Evolutionary conservation across 768 basidiomycete species (phyloP), one percentile per base, ranked within the genome.

Genomic region (Tricholoma flavovirens): DNA sequence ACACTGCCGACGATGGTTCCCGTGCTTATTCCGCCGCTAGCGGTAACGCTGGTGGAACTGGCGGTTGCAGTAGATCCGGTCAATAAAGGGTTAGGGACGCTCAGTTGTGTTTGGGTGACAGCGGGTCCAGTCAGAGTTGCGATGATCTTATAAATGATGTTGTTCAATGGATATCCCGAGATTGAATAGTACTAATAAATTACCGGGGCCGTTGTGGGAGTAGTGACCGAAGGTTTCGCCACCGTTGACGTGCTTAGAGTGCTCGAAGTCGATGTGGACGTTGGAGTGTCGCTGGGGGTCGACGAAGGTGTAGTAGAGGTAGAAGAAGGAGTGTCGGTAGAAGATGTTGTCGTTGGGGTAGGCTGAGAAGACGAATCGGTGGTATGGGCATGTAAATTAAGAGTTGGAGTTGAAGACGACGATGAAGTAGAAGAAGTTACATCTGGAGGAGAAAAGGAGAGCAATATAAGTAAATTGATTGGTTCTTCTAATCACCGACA

Each of bases 1-100:
- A 72, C 60, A 24, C 70, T 67, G 14, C 73, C 73, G 10, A 76
- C 72, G 48, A 81, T 66, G 22, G 75, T 64, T n/a, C 77, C 79
- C 14, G 75, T 70, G 46, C 69, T 69, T 46, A 75, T 43, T 8
- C 64, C 67, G 19, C 62, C 51, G 7, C 64, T 59, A 5, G 63
- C 30, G 15, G 62, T 55, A 24, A 55, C 17, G 26, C 19, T 56
- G 32, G 59, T 56, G 0, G 64, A 30, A 33, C 53, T 63, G 33
- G 65, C 36, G 26, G 66, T 72, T 9, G 60, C 49, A 21, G 63
- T 6, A 5, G 59, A 50, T 21, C 63, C 62, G 38, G 62, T 57
- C 6, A 49, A 61, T 29, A 53, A n/a, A 17, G 59, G 38, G 26
- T 56, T 60, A 50, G 56, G 53, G 12, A 71, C 66, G 40, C 59